Base-by-base conservation (phyloP, 148 eudicot species). In the Pouteria glomerata region DNA sequence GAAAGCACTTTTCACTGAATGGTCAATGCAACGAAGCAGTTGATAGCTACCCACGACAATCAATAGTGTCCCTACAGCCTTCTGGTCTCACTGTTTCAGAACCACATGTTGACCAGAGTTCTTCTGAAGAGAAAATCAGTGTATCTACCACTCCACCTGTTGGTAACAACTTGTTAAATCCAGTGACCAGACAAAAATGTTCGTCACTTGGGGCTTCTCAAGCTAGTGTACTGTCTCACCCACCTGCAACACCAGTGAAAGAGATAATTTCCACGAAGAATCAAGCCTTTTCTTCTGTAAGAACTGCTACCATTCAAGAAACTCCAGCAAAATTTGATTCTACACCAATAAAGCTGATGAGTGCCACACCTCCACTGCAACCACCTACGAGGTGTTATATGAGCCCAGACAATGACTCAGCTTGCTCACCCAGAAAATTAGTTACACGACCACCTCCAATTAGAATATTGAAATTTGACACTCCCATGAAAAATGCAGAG, bases 381-480 rank as follows among this genome's bases (percentile, higher is more conserved):
- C 71, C 88, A 23, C 83, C 85, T 26, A 89, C 87, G 68, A 84
- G 97, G 66, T 50, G 81, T 66, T 77, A 41, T 63, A 79, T 82
- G 86, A 89, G 84, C 71, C 92, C 92, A 45, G 86, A 89, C 69
- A 83, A 76, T 50, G 76, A 76, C 26, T 37, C 78, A 26, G 64
- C 8, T 33, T 74, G 31, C 56, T 63, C 86, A 6, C 83, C 88
- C 44, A 78, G 34, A 66, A 89, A 85, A 77, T 75, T 69, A 0
- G 75, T 73, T 57, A 78, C 74, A 27, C 91, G 84, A 7, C 85
- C 88, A 61, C 75, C 82, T 39, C 82, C 85, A 24, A 89, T 72
- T 31, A 88, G 84, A 79, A 78, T 86, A 52, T 72, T 94, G 82
- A 89, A 76, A 31, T 89, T 93, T 73, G 95, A 87, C 42, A 76